Conservation (phyloP, 1,284 basidiomycete genomes). For the Trametes pubescens region DNA sequence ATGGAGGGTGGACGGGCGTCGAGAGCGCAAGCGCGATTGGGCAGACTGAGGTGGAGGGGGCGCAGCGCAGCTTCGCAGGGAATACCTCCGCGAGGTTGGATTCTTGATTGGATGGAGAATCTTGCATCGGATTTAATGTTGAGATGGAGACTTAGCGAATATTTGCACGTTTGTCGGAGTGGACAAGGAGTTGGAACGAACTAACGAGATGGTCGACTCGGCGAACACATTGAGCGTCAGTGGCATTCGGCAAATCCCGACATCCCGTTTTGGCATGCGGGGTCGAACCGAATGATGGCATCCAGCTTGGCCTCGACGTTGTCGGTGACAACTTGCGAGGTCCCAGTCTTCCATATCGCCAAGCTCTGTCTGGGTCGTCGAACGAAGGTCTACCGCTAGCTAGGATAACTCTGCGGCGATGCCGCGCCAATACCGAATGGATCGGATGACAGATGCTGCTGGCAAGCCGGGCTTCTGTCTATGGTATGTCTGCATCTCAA, state of each 20-base stretch:
- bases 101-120: background rate
- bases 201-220: background rate
- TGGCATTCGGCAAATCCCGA: background rate
- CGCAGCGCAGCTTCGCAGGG: background rate
- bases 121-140: background rate
- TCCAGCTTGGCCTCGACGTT: background rate
- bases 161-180: background rate
- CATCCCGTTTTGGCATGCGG: background rate
- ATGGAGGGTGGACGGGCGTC: background rate
- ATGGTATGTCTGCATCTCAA: too few relatives aligned
- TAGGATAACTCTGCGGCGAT: too few relatives aligned
- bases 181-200: background rate
- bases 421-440: too few relatives aligned
- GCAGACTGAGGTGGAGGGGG: background rate
- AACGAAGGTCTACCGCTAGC: too few relatives aligned
- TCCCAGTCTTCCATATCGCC: background rate
- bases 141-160: background rate
- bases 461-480: too few relatives aligned
- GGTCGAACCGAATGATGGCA: background rate
- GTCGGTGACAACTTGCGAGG: background rate
- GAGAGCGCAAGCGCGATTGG: background rate
- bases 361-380: background rate
- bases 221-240: background rate
- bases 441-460: too few relatives aligned
- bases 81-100: background rate